Evolutionary conservation across 345 rosid species (phyloP).

Genomic region (Trapa incisa): DNA sequence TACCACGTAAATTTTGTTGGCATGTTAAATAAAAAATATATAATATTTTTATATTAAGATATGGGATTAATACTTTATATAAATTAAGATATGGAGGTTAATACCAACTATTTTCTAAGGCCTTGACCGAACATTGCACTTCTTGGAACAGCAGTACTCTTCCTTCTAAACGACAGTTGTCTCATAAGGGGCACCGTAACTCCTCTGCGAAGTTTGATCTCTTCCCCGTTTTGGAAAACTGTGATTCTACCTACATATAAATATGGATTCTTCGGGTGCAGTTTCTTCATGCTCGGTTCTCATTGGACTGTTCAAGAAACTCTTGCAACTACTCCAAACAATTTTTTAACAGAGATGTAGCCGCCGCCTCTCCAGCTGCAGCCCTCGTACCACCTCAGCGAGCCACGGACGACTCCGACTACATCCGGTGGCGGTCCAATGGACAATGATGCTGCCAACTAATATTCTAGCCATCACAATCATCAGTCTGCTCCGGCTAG

Average conservation of each 20-base stretch:
- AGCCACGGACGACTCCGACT: neutral
- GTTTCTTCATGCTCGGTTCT: too few species aligned
- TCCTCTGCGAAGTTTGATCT: too few species aligned
- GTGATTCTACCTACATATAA: too few species aligned
- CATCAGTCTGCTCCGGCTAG: neutral
- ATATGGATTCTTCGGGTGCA: neutral
- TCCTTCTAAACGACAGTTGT: constrained; percentile 4
- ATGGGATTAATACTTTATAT: neutral
- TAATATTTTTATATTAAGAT: too few species aligned
- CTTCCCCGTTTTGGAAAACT: too few species aligned
- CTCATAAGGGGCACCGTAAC: neutral
- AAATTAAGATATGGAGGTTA: neutral
- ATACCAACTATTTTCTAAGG: neutral
- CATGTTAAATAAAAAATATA: too few species aligned
- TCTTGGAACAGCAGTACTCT: neutral
- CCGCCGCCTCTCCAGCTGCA: too few species aligned
- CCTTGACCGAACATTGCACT: neutral
- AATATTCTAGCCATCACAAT: neutral
- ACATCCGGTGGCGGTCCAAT: neutral
- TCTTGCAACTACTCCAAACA: too few species aligned
- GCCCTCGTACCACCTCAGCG: too few species aligned
- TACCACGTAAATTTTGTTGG: too few species aligned
- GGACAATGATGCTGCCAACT: neutral
- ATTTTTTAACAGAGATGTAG: too few species aligned
- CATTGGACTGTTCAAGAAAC: too few species aligned